Conservation (phyloP, 805 yeast species). For the Diddensiella transvaalensis region DNA sequence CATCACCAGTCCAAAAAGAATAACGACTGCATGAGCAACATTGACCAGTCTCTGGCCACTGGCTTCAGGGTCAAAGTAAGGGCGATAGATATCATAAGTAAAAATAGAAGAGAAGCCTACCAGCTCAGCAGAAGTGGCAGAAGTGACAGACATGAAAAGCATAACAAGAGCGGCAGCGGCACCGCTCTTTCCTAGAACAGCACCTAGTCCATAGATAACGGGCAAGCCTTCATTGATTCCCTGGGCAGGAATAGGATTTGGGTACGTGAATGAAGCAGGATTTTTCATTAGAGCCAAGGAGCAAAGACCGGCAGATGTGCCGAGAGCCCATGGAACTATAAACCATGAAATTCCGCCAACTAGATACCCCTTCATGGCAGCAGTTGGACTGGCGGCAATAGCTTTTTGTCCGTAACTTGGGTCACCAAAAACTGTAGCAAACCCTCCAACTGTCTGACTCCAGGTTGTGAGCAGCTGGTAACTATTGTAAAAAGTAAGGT, state of each 20-base stretch:
- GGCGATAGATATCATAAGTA: conserved; percentile 80
- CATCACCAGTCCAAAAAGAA: conserved; percentile 59
- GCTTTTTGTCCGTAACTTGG: conserved; percentile 88
- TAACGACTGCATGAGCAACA: conserved; percentile 64
- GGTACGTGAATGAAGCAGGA: conserved; percentile 78
- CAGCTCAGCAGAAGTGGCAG: conserved; percentile 87
- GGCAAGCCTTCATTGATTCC: conserved; percentile 72
- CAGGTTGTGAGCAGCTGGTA: conserved; percentile 43
- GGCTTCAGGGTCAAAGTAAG: conserved; percentile 75
- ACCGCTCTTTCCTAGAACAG: conserved; percentile 81
- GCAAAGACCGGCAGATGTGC: conserved; percentile 82
- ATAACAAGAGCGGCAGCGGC: conserved; percentile 75
- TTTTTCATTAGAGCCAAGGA: conserved; percentile 67
- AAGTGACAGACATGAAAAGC: conserved; percentile 87
- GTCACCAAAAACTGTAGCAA: conserved; percentile 85
- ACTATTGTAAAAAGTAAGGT: conserved; percentile 48
- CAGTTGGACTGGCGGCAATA: conserved; percentile 75
- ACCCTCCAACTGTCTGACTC: conserved; percentile 78
- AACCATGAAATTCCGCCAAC: conserved; percentile 89
- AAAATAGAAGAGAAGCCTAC: conserved; percentile 80
- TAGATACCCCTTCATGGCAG: conserved; percentile 82
- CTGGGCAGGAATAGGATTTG: conserved; percentile 56
- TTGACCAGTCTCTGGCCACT: conserved; percentile 65
- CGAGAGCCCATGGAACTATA: conserved; percentile 77
- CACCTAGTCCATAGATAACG: conserved; percentile 69